These are phyloP conservation scores for Aschersonia sp. DNA, from an alignment of 2,329 filamentous ascomycete species.

Conservation along the genomic window DNA sequence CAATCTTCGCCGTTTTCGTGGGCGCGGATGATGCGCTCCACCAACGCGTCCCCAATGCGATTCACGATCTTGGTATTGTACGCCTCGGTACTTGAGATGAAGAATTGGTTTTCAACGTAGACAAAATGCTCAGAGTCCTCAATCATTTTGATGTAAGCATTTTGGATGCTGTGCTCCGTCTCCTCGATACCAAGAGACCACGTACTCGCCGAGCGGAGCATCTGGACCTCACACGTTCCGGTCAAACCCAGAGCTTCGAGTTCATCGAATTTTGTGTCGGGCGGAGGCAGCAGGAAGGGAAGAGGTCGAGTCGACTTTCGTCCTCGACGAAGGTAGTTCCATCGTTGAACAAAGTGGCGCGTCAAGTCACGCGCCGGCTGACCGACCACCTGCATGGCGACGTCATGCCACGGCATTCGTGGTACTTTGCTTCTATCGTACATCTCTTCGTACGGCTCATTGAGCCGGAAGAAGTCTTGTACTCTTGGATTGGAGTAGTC, in stretches of 20 bases:
- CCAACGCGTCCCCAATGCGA: slow-evolving; percentile 83
- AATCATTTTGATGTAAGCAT: slow-evolving; percentile 88
- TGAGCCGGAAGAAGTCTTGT: slow-evolving; percentile 84
- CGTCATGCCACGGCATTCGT: slow-evolving; percentile 97
- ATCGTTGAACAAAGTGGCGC: slow-evolving; percentile 90
- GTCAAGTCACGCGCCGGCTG: slow-evolving; percentile 90
- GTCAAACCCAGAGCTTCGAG: slow-evolving; percentile 77
- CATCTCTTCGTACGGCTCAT: slow-evolving; percentile 97
- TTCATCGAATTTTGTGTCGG: slow-evolving; percentile 77
- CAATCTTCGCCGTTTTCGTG: slow-evolving; percentile 75
- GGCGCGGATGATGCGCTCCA: slow-evolving; percentile 79
- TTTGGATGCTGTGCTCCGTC: slow-evolving; percentile 89
- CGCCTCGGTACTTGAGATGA: slow-evolving; percentile 83
- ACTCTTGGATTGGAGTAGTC: slow-evolving; percentile 96
- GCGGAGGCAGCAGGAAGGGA: slow-evolving; percentile 82
- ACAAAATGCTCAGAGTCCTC: slow-evolving; percentile 92
- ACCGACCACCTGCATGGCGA: slow-evolving; percentile 93
- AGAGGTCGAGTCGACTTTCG: slow-evolving; percentile 87
- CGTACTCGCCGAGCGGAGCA: slow-evolving; percentile 73
- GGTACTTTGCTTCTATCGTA: slow-evolving; percentile 82
- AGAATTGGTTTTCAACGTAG: slow-evolving; percentile 98
- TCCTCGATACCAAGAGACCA: slow-evolving; percentile 88
- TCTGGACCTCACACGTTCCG: slow-evolving; percentile 93
- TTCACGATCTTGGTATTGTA: slow-evolving; percentile 82
- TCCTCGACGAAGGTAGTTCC: slow-evolving; percentile 92